Percentiles rank a stretch among this genome's conserved stretches.
Conservation (phyloP, 2,329 filamentous ascomycete species). For the Ascochyta lentis region DNA sequence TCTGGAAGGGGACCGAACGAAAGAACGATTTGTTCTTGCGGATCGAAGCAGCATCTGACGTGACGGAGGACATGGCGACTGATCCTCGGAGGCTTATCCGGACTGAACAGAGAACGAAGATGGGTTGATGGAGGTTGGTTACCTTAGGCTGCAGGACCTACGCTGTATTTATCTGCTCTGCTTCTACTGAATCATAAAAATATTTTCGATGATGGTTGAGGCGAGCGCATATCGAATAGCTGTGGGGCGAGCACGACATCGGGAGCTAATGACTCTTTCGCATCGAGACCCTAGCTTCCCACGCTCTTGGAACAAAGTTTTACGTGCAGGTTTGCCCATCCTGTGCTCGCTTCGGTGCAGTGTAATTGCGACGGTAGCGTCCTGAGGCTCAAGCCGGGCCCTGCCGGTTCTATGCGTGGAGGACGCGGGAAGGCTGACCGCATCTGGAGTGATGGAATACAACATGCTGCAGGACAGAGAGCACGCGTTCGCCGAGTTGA, state of each 20-base stretch:
- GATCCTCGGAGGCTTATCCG: slow-evolving; percentile 7
- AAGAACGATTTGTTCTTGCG: slow-evolving; percentile 32
- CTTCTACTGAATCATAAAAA: slow-evolving; percentile 2
- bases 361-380: slow-evolving; percentile 2
- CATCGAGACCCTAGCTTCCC: slow-evolving; percentile 5
- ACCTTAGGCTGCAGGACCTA: not conserved
- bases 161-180: slow-evolving; percentile 9
- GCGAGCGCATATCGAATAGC: slow-evolving; percentile 12
- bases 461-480: too few species aligned
- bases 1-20: slow-evolving; percentile 44
- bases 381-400: slow-evolving; percentile 14
- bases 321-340: slow-evolving; percentile 5
- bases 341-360: slow-evolving; percentile 10
- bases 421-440: not conserved
- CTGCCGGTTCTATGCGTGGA: slow-evolving; percentile 11
- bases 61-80: slow-evolving; percentile 8
- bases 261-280: slow-evolving; percentile 16
- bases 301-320: slow-evolving; percentile 3
- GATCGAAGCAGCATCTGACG: slow-evolving; percentile 20
- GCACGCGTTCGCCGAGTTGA: not conserved
- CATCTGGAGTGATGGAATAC: not conserved
- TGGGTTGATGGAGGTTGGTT: not conserved
- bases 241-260: slow-evolving; percentile 36
- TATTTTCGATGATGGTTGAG: slow-evolving; percentile 26
- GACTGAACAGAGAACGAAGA: not conserved